These are phyloP conservation scores for Sugiyamaella chiloensis DNA, from an alignment of 805 yeast species.

Conservation along the genomic window DNA sequence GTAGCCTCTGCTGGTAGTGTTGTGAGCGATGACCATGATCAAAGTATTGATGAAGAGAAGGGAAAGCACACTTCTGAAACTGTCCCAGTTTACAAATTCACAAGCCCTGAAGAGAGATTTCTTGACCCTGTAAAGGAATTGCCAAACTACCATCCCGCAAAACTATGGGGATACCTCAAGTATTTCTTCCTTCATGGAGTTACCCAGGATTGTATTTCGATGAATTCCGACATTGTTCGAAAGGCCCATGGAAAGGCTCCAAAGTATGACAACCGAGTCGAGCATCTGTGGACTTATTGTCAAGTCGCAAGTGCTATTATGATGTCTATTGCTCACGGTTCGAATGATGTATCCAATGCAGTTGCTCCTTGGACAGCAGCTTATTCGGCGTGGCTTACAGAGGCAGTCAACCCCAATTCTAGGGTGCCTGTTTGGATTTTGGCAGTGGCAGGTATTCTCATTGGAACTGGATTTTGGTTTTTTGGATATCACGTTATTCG, in stretches of 20 bases:
- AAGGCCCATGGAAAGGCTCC: conserved; percentile 56
- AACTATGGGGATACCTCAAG: conserved; percentile 47
- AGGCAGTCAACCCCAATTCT: too few species aligned
- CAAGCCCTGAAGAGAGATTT: not conserved
- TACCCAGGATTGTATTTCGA: conserved; percentile 48
- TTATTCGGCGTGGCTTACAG: too few species aligned
- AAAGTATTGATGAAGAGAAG: not conserved
- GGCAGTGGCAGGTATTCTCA: too few species aligned
- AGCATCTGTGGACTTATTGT: conserved; percentile 61
- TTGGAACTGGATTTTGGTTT: too few species aligned
- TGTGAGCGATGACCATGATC: conserved; percentile 6
- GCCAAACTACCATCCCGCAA: conserved; percentile 39
- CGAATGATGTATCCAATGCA: too few species aligned
- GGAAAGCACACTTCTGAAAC: not conserved
- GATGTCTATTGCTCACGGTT: conserved; percentile 80
- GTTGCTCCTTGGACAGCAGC: too few species aligned
- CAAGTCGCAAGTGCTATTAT: conserved; percentile 75
- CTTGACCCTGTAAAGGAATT: not conserved
- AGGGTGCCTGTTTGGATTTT: too few species aligned
- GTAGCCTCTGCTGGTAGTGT: too few species aligned
- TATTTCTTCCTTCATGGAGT: conserved; percentile 56
- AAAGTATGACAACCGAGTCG: conserved; percentile 67
- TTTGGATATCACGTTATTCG: conserved; percentile 69
- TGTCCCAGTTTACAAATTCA: not conserved
- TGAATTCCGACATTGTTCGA: conserved; percentile 46